phyloP scores from a whole-genome alignment of 2,329 filamentous ascomycete species.

The Aspergillus caelatus region DNA sequence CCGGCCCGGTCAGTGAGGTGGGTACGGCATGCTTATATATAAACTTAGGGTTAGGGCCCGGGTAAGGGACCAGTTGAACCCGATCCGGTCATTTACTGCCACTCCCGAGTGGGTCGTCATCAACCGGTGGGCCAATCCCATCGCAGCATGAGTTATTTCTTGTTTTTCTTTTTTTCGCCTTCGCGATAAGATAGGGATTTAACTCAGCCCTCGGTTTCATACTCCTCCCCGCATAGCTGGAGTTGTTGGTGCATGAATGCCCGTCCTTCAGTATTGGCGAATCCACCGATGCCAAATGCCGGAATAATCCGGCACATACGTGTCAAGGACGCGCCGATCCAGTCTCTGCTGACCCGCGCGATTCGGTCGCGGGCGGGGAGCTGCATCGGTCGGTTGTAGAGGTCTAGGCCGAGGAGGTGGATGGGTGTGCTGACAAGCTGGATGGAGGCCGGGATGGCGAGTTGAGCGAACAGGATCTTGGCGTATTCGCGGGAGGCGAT shows the following conservation, averaged over 20 bases:
- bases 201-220: neutral
- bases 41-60: neutral
- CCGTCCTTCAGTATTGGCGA: slow-evolving; percentile 67
- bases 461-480: slow-evolving; percentile 83
- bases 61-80: neutral
- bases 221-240: slow-evolving; percentile 12
- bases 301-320: slow-evolving; percentile 82
- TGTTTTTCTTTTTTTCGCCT: neutral
- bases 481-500: slow-evolving; percentile 79
- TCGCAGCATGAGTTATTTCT: neutral
- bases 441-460: slow-evolving; percentile 73
- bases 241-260: slow-evolving; percentile 33
- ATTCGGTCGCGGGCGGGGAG: slow-evolving; percentile 60
- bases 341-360: slow-evolving; percentile 68
- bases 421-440: slow-evolving; percentile 80
- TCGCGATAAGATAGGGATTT: neutral
- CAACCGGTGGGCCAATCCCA: neutral
- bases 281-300: slow-evolving; percentile 84
- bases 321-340: slow-evolving; percentile 71
- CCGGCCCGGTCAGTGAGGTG: neutral
- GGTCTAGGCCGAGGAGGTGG: slow-evolving; percentile 78
- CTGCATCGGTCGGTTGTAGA: slow-evolving; percentile 70
- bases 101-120: neutral
- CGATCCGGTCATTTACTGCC: neutral
- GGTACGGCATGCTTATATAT: slow-evolving; percentile 1